Evolutionary conservation across 75 land plant genomes (phyloP).

Genomic region (Sequoia sempervirens): DNA sequence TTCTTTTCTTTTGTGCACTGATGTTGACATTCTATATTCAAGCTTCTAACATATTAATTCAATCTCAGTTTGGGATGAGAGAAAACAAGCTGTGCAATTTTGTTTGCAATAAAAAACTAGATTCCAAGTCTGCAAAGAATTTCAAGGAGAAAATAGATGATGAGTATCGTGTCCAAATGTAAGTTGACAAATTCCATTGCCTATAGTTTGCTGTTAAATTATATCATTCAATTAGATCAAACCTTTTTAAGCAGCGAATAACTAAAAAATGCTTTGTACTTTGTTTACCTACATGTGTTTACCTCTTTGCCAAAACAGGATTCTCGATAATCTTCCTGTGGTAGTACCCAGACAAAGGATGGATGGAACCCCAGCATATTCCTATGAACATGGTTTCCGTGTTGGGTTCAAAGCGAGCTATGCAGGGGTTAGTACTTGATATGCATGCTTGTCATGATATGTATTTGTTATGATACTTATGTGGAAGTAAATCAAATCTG

Average conservation of each 20-base stretch:
- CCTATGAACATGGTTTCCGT: conserved; percentile 79
- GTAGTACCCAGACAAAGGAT: conserved; percentile 58
- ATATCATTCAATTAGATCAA: not conserved
- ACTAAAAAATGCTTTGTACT: not conserved
- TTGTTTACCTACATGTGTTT: not conserved
- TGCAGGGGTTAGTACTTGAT: conserved; percentile 30
- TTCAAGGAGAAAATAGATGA: conserved; percentile 89
- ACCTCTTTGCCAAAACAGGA: conserved; percentile 36
- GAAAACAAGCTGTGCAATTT: conserved; percentile 61
- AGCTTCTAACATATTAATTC: not conserved
- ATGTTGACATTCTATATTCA: not conserved
- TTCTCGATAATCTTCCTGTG: conserved; percentile 90
- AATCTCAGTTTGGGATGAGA: conserved; percentile 73
- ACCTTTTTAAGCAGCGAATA: not conserved
- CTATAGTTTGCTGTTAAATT: not conserved
- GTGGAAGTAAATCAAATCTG: not conserved
- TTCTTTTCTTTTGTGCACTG: not conserved
- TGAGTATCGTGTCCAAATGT: conserved; percentile 92
- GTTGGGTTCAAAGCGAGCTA: conserved; percentile 73
- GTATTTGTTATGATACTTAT: not conserved
- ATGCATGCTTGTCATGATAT: not conserved
- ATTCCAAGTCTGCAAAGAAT: conserved; percentile 64
- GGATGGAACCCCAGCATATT: conserved; percentile 41
- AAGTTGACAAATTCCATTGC: conserved; percentile 12
- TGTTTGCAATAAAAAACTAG: conserved; percentile 56